Evolutionary conservation across 345 rosid genomes (phyloP), one percentile per base, ranked within the genome.

Genomic region (Passiflora organensis): DNA sequence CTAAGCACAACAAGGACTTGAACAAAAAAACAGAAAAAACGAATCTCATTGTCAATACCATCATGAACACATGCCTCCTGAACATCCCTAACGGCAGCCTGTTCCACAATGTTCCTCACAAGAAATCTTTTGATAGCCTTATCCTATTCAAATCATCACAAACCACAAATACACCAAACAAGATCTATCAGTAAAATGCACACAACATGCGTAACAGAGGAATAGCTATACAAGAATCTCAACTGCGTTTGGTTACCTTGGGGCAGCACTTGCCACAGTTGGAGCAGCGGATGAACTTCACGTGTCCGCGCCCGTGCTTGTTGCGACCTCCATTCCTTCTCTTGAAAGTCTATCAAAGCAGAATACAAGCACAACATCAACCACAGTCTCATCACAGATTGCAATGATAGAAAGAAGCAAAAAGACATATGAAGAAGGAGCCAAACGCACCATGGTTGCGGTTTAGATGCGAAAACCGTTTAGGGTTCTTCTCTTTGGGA

Each of bases 221-320:
- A 5, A 10, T 9, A 8, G 4, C 51, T 10, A 28, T 12, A 16
- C 9, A 18, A 21, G 12, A 18, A 5, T 6, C 37, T 44, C 8
- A 22, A 24, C 25, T 12, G 10, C 15, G 6, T 4, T 2, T 6
- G 32, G 32, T 23, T 44, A 84, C 95, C 82, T 89, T 89, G 0
- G 97, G 95, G 66, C 97, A 89, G 74, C 93, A 84, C 28, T 89
- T 89, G n/a, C 93, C 97, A 62, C 97, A 86, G 74, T 89, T 89
- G 61, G 97, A 86, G 74, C 97, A 89, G 65, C 95, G 88, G 20
- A 89, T 81, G 60, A 83, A 80, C 51, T 89, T 89, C 64, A 82
- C 90, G 28, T 89, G 97, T 13, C 95, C 97, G 13, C 95, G 89
- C 63, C 94, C 90, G 61, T 89, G 93, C 90, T 89, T 89, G 86